Percentiles rank a stretch among this genome's conserved stretches.
phyloP scores from a whole-genome alignment of 1,139 yeast genomes.

The Kluyveromyces marxianus region DNA sequence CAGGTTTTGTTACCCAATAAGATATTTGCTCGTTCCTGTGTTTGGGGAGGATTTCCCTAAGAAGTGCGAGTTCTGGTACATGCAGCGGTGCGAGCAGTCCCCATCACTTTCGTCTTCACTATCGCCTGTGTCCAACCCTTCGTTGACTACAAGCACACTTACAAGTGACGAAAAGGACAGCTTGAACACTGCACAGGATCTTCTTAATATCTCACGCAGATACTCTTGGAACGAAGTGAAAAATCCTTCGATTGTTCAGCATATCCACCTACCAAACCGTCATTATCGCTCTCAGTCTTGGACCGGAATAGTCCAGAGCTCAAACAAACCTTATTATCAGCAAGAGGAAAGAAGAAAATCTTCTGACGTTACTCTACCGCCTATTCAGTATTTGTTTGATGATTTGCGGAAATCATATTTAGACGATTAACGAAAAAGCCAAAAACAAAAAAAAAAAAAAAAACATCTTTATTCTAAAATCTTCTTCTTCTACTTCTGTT shows the following conservation, averaged over 20 bases:
- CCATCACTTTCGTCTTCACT: slow-evolving; percentile 1
- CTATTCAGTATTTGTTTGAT: slow-evolving; percentile 2
- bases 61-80: slow-evolving; percentile 39
- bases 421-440: neutral
- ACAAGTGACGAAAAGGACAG: slow-evolving; percentile 3
- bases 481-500: neutral
- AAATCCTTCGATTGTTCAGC: slow-evolving; percentile 1
- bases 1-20: slow-evolving; percentile 69
- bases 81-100: neutral
- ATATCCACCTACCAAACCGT: slow-evolving; percentile 1
- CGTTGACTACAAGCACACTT: neutral
- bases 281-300: slow-evolving; percentile 6
- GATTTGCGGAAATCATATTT: slow-evolving; percentile 1
- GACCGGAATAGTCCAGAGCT: slow-evolving; percentile 1
- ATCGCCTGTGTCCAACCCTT: slow-evolving; percentile 3
- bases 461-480: neutral
- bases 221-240: slow-evolving; percentile 2
- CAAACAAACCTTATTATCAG: too few species aligned
- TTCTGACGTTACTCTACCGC: slow-evolving; percentile 4
- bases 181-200: slow-evolving; percentile 13
- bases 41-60: slow-evolving; percentile 72
- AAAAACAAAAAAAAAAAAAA: neutral
- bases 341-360: slow-evolving; percentile 1
- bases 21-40: slow-evolving; percentile 70
- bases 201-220: slow-evolving; percentile 12